Conservation (phyloP, 192 early-diverging fungal genomes). For the Entomortierella beljakovae region DNA sequence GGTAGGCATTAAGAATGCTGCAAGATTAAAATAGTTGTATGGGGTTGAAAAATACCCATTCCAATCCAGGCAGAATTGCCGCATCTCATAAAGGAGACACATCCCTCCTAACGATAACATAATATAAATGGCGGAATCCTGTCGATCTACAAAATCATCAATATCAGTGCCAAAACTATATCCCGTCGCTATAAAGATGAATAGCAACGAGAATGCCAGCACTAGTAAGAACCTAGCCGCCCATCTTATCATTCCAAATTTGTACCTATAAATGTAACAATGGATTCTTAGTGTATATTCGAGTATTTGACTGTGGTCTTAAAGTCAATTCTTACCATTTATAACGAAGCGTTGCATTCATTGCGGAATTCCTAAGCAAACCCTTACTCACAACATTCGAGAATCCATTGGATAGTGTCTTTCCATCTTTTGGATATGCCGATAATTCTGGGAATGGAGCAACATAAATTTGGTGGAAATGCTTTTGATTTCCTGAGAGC, state of each 20-base stretch:
- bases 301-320: no score
- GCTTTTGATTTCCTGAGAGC: background rate
- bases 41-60: background rate
- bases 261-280: background rate
- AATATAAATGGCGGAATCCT: background rate
- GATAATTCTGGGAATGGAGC: constrained; percentile 8
- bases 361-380: constrained; percentile 39
- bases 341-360: constrained; percentile 34
- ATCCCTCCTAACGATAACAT: background rate
- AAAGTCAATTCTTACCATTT: constrained; percentile 46
- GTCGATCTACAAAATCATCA: background rate
- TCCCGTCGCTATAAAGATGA: background rate
- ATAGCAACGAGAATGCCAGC: background rate
- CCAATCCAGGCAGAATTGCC: background rate
- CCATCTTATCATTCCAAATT: background rate
- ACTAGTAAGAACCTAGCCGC: background rate
- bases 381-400: constrained; percentile 23
- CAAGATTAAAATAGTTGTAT: background rate
- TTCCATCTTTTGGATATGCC: background rate
- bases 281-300: background rate
- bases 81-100: background rate
- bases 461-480: constrained; percentile 33
- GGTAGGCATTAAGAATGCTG: background rate
- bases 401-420: constrained; percentile 18
- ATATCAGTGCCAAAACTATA: background rate